A percentile compares a stretch with the other conserved stretches of the same genome.
Evolutionary conservation across 352 stramenopile genomes (phyloP).

Genomic region (Phytophthora agathidicida): DNA sequence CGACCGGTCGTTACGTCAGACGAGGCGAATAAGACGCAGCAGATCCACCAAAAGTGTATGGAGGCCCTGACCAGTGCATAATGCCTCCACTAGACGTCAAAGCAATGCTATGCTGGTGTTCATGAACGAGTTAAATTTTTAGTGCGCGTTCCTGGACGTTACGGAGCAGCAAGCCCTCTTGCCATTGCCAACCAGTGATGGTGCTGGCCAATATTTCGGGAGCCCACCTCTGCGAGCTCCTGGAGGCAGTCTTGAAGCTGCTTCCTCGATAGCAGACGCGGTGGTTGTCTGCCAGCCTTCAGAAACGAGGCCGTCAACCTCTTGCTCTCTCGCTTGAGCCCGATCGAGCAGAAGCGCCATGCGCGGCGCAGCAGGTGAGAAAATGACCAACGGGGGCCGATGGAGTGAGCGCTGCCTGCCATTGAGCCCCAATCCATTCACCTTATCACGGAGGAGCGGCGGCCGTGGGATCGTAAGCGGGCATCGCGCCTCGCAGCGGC

Average conservation of each 20-base stretch:
- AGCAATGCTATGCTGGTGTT: conserved; percentile 20
- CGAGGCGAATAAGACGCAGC: conserved; percentile 22
- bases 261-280: conserved; percentile 17
- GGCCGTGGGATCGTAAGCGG: conserved; percentile 39
- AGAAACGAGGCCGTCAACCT: conserved; percentile 28
- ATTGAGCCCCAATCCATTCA: conserved; percentile 32
- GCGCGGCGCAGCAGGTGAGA: conserved; percentile 23
- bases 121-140: conserved; percentile 11
- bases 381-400: conserved; percentile 36
- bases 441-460: conserved; percentile 34
- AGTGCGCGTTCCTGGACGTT: conserved; percentile 17
- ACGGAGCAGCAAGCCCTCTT: conserved; percentile 12
- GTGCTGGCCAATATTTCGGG: conserved; percentile 20
- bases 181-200: no score
- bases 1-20: conserved; percentile 16
- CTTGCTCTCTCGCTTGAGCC: no score
- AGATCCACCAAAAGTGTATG: conserved; percentile 19
- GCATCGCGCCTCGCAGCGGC: conserved; percentile 9
- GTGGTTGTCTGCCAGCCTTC: conserved; percentile 27
- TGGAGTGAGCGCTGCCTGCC: conserved; percentile 11
- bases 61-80: not conserved
- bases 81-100: not conserved
- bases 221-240: not conserved
- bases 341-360: conserved; percentile 33
- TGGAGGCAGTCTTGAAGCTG: conserved; percentile 23